Evolutionary conservation across 805 yeast genomes (phyloP).

Genomic region (Ogataea dorogensis): DNA sequence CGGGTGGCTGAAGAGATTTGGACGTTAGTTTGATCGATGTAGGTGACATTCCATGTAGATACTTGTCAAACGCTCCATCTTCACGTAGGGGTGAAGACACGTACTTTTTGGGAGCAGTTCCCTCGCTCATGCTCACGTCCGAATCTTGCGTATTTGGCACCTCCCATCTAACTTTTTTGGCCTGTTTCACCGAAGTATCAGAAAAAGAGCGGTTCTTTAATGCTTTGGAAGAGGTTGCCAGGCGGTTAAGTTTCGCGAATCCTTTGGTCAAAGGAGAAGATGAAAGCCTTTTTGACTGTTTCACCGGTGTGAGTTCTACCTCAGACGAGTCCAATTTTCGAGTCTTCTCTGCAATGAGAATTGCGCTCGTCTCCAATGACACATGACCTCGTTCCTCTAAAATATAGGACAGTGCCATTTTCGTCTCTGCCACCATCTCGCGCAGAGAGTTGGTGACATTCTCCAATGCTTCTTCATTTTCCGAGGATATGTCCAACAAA

Average conservation of each 20-base stretch:
- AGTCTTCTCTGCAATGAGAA: constrained; percentile 3
- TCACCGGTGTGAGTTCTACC: constrained; percentile 4
- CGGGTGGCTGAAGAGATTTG: constrained; percentile 15
- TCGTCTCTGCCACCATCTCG: constrained; percentile 14
- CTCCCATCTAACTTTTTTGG: constrained; percentile 49
- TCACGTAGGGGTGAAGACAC: constrained; percentile 14
- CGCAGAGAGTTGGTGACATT: constrained; percentile 12
- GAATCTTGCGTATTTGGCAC: constrained; percentile 31
- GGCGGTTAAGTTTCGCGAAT: constrained; percentile 15
- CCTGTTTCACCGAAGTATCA: constrained; percentile 20
- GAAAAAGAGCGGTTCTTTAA: constrained; percentile 7
- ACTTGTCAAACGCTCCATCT: constrained; percentile 1
- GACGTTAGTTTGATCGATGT: constrained; percentile 13
- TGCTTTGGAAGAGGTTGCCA: constrained; percentile 12
- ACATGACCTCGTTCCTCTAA: constrained; percentile 17
- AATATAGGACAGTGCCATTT: constrained; percentile 18
- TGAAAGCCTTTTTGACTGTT: constrained; percentile 22
- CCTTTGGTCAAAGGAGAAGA: constrained; percentile 26
- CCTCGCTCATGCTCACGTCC: constrained; percentile 22
- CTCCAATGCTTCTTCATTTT: constrained; percentile 16
- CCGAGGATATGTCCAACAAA: constrained; percentile 18
- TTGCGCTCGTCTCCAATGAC: constrained; percentile 7
- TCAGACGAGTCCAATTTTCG: constrained; percentile 1
- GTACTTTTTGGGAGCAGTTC: constrained; percentile 5
- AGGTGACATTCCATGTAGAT: constrained; percentile 5